Base-by-base conservation (phyloP, 345 rosid species). In the Murraya paniculata region DNA sequence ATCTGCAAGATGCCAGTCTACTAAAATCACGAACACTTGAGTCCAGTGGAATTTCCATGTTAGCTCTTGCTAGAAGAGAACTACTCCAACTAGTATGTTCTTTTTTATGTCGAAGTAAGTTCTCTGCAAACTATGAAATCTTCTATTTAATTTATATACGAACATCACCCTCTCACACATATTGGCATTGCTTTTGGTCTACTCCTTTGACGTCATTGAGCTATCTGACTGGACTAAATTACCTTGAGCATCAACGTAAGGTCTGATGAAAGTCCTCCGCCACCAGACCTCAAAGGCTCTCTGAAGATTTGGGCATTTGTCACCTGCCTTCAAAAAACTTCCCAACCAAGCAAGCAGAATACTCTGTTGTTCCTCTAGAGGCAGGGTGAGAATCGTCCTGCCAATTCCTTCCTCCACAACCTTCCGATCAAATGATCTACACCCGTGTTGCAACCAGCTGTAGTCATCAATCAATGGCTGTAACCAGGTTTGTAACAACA, bases 251-350 rank as follows among this genome's bases (percentile, higher is more conserved):
- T 89, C 93, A 31, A 71, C 83, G 72, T 88, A 89, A n/a, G 99
- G 98, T 80, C 94, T 88, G 68, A 93, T 82, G 77, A 96, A 96
- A 7, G 99, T 87, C 74, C 99, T 74, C 8, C 99, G 91, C 99
- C 99, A 96, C 99, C 99, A 96, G 61, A 96, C 99, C 88, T 96
- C 95, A 31, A 96, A 96, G 38, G 99, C 97, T 87, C 92, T 85
- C 76, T 91, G 99, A 74, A 96, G 95, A 85, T 96, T 96, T 4
- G 99, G 99, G 89, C 99, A 96, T 68, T 89, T 91, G 84, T 96
- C 94, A 30, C 98, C 98, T 1, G 89, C 89, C 71, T 89, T 91
- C 59, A 96, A 77, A 68, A 96, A 96, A 84, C 88, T 91, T 38
- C 98, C 94, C 61, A 96, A 79, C 99, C 98, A 96, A 45, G 89